Percentiles rank a stretch among this genome's conserved stretches.
phyloP scores from a whole-genome alignment of 2,329 filamentous ascomycete species.

The Metarhizium brunneum region DNA sequence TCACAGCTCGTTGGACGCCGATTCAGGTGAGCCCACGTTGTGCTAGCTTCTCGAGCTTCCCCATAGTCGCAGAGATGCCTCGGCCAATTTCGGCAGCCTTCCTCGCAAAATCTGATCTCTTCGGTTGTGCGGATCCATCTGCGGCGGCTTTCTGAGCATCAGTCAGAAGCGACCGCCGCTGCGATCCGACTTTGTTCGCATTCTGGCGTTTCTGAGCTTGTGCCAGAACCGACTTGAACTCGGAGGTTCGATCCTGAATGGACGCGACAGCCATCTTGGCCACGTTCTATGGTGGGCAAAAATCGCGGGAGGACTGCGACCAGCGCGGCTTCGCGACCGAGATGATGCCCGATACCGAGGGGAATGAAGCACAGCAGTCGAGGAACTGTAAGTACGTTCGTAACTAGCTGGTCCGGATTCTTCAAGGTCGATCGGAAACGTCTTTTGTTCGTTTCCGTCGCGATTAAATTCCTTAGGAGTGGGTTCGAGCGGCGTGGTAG shows the following conservation, averaged over 20 bases:
- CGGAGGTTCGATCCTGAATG: slow-evolving; percentile 92
- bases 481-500: background rate
- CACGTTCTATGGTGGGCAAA: background rate
- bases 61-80: slow-evolving; percentile 87
- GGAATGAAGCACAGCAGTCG: background rate
- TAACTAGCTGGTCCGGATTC: background rate
- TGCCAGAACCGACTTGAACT: slow-evolving; percentile 85
- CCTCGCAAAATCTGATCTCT: slow-evolving; percentile 84
- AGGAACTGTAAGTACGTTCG: background rate
- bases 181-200: slow-evolving; percentile 65
- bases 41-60: slow-evolving; percentile 86
- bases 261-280: slow-evolving; percentile 55
- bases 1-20: background rate
- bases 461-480: background rate
- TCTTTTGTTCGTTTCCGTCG: background rate
- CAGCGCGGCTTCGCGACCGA: slow-evolving; percentile 21
- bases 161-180: slow-evolving; percentile 71
- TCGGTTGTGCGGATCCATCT: slow-evolving; percentile 42
- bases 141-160: slow-evolving; percentile 60
- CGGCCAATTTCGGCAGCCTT: slow-evolving; percentile 86
- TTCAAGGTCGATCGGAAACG: background rate
- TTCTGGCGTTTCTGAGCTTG: slow-evolving; percentile 77
- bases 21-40: slow-evolving; percentile 48
- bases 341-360: background rate
- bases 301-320: slow-evolving; percentile 18